Percentiles rank a stretch among this genome's conserved stretches.
Evolutionary conservation across 2,329 filamentous ascomycete species (phyloP).

Genomic region (Alternaria sp.): DNA sequence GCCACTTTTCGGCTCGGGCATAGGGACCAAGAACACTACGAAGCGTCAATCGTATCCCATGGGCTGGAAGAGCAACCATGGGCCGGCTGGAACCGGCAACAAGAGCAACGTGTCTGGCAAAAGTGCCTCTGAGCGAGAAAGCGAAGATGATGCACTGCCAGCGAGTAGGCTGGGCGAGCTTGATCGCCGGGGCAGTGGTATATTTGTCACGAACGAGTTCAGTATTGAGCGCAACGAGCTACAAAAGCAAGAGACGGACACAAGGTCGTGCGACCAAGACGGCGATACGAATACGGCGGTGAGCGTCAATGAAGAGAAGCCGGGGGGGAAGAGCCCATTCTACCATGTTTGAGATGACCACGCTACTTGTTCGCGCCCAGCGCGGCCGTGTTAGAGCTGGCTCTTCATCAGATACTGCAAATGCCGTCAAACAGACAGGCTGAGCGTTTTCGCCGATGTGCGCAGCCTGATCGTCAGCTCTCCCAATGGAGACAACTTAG

Average conservation of each 20-base stretch:
- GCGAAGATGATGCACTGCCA: slow-evolving; percentile 16
- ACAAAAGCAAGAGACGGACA: slow-evolving; percentile 11
- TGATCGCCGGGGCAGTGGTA: slow-evolving; percentile 18
- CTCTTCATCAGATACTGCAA: background rate
- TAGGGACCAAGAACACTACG: slow-evolving; percentile 6
- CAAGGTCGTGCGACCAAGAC: slow-evolving; percentile 9
- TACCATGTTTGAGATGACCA: slow-evolving; percentile 18
- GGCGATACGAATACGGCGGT: slow-evolving; percentile 6
- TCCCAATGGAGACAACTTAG: background rate
- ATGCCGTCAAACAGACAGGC: background rate
- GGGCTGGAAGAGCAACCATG: slow-evolving; percentile 14
- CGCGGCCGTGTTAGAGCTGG: background rate
- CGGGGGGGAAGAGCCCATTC: slow-evolving; percentile 17
- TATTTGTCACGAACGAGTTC: slow-evolving; percentile 30
- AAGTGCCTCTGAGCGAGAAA: slow-evolving; percentile 20
- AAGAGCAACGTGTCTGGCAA: slow-evolving; percentile 8
- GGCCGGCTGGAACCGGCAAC: slow-evolving; percentile 10
- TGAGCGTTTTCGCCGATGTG: background rate
- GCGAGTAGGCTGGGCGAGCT: background rate
- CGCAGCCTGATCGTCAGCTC: background rate
- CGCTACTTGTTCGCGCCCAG: background rate
- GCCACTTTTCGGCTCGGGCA: slow-evolving; percentile 20
- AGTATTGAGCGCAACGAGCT: slow-evolving; percentile 18
- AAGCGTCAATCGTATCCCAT: slow-evolving; percentile 20
- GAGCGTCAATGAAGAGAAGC: slow-evolving; percentile 18